Conservation (phyloP, 78 protist species). For the Pigoraptor vietnamica region DNA sequence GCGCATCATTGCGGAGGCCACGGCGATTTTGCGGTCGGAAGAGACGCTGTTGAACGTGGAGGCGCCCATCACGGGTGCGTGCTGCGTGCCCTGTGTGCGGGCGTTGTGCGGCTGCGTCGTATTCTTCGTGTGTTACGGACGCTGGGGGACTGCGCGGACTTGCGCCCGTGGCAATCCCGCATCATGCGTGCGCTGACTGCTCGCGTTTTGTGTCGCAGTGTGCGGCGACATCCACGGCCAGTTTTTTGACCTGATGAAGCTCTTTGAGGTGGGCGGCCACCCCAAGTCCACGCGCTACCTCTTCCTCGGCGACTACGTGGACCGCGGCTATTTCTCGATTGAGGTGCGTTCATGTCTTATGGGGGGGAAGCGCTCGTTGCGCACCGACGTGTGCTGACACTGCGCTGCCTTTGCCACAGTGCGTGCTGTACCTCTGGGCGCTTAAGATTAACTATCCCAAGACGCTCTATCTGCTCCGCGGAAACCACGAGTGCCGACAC, state of each 20-base stretch:
- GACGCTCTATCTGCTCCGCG: slow-evolving; percentile 93
- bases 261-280: not conserved
- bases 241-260: not conserved
- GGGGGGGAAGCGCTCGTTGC: no score
- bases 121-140: no score
- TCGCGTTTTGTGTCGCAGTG: not conserved
- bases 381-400: no score
- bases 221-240: slow-evolving; percentile 17
- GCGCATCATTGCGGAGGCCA: no score
- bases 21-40: no score
- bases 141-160: no score
- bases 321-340: slow-evolving; percentile 96
- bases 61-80: no score
- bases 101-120: no score
- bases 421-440: slow-evolving; percentile 75
- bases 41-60: no score
- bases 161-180: no score
- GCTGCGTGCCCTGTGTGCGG: no score
- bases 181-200: no score
- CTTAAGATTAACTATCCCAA: slow-evolving; percentile 84
- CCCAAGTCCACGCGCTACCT: slow-evolving; percentile 79
- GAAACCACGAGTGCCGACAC: slow-evolving; percentile 99
- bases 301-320: slow-evolving; percentile 99
- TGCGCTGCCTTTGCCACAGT: slow-evolving; percentile 22
- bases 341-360: slow-evolving; percentile 93